Base-by-base conservation (phyloP, 108 stramenopile genomes). In the Discostella stelligeroides region DNA sequence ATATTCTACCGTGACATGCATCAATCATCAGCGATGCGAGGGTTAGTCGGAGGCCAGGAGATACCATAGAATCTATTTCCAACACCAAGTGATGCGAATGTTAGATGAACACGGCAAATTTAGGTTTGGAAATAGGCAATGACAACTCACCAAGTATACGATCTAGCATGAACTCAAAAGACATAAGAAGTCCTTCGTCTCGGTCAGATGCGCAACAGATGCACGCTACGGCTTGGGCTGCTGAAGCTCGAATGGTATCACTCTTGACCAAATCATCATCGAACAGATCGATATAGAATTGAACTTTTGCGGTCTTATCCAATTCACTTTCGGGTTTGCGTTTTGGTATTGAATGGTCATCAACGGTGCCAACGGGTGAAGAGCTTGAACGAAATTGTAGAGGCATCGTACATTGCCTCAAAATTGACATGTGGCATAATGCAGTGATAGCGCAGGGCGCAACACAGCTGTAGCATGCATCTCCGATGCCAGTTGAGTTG, bases 1-100 rank as follows among this genome's bases (percentile, higher is more conserved):
- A 92, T 34, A 95, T 85, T 63, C 87, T 92, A 37, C 93, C 90
- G 8, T 89, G 82, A 66, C 90, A 95, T 23, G 88, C 88, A 84
- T 95, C 93, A 54, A 90, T 63, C 93, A 95, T 95, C 15, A 95
- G 80, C 29, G 82, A 60, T 23, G 86, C 84, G 20, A 95, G 75
- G 27, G 90, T 90, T 15, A 92, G 86, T 21, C 89, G 84, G 10
- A 94, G 79, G 7, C 86, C 88, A 15, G 89, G 85, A 14, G 90
- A 86, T 17, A 85, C 86, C 15, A 46, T 60, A 13, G 68, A 59
- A 17, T 79, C 86, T 82, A 25, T 76, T 27, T 29, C 25, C 15
- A 25, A 27, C 40, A 46, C 21, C 21, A 41, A 23, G 18, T 7
- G 7, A 13, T 20, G 48, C 18, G 40, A 9, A 27, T n/a, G n/a